These are phyloP conservation scores for Tetramitus jugosus DNA, from an alignment of 208 protist species.

Conservation along the genomic window DNA sequence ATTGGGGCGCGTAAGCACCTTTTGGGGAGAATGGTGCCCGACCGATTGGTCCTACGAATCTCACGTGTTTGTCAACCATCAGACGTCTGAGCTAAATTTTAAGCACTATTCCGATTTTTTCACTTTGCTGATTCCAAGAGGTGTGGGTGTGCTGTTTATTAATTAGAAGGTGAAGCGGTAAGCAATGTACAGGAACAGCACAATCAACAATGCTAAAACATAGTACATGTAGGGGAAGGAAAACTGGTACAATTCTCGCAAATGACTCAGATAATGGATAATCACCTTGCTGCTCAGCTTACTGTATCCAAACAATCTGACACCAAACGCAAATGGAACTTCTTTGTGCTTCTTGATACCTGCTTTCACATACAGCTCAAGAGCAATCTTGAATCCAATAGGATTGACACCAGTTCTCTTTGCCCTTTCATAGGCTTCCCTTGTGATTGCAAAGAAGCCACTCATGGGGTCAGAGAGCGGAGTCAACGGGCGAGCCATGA, in stretches of 20 bases:
- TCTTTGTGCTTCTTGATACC: conserved; percentile 1
- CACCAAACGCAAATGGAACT: conserved; percentile 11
- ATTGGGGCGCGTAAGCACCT: too few species aligned
- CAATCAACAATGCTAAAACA: too few species aligned
- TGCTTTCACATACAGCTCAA: conserved; percentile 31
- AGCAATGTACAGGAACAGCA: too few species aligned
- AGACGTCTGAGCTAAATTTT: too few species aligned
- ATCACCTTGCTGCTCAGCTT: not conserved
- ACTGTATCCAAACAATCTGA: not conserved
- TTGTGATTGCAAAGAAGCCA: conserved; percentile 73
- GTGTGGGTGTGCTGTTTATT: too few species aligned
- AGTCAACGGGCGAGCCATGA: conserved; percentile 68
- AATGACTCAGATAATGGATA: conserved; percentile 8
- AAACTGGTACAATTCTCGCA: conserved; percentile 7
- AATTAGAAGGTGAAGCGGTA: too few species aligned
- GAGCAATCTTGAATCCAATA: conserved; percentile 81
- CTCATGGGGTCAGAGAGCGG: conserved; percentile 79
- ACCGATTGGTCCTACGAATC: too few species aligned
- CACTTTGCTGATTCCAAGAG: too few species aligned
- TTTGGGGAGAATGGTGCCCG: too few species aligned
- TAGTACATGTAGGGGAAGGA: not conserved
- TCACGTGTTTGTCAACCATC: too few species aligned
- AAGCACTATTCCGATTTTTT: too few species aligned
- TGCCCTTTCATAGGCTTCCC: conserved; percentile 50
- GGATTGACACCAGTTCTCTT: conserved; percentile 48